Evolutionary conservation across 106 monocot genomes (phyloP).

Genomic region (Platanthera guangdongensis): DNA sequence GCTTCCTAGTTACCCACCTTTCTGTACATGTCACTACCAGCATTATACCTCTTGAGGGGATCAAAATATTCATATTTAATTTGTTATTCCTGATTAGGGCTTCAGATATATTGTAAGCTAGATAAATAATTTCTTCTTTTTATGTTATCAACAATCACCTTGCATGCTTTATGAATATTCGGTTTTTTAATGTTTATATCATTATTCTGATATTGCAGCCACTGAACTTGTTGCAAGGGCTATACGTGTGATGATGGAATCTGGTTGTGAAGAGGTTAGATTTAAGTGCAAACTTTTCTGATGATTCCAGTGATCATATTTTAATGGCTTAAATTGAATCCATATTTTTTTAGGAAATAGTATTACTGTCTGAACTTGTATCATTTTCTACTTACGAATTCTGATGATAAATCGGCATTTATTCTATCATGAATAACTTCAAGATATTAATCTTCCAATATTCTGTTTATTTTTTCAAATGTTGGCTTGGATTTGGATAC

Average conservation of each 20-base stretch:
- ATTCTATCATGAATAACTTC: background rate
- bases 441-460: background rate
- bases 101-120: background rate
- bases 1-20: too few relatives aligned
- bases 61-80: background rate
- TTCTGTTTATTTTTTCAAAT: background rate
- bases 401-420: background rate
- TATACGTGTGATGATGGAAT: slow-evolving; percentile 95
- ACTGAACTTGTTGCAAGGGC: slow-evolving; percentile 91
- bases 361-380: background rate
- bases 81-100: background rate
- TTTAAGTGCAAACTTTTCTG: background rate
- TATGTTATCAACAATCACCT: background rate
- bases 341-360: background rate
- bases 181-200: slow-evolving; percentile 5
- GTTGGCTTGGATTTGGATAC: background rate
- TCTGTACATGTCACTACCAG: background rate
- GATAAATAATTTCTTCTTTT: background rate
- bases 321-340: background rate
- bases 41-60: background rate
- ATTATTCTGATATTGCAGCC: slow-evolving; percentile 39
- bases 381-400: background rate
- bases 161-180: background rate
- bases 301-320: background rate
- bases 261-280: slow-evolving; percentile 92